Percentiles rank a stretch among this genome's conserved stretches.
phyloP scores from a whole-genome alignment of 2,329 filamentous ascomycete species.

The Fusarium sp. region DNA sequence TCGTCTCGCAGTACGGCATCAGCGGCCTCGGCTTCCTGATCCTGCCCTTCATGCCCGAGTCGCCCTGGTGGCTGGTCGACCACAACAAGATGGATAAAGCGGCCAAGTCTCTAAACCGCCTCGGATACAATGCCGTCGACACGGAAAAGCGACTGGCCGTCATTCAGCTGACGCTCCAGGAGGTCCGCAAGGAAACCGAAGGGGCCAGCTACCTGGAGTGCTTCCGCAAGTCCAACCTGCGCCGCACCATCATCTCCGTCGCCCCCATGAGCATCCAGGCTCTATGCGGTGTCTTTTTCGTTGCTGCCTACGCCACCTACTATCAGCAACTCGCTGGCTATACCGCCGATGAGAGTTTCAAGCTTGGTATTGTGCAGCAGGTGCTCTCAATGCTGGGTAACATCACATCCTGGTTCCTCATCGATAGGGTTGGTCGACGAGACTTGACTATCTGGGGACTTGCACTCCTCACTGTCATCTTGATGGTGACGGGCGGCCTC shows the following conservation, averaged over 20 bases:
- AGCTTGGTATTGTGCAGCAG: slow-evolving; percentile 30
- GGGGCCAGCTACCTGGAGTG: slow-evolving; percentile 32
- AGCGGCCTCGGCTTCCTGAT: slow-evolving; percentile 20
- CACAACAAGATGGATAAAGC: slow-evolving; percentile 22
- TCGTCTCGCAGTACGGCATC: slow-evolving; percentile 29
- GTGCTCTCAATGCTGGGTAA: slow-evolving; percentile 33
- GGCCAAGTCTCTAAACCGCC: slow-evolving; percentile 14
- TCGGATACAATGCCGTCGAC: slow-evolving; percentile 14
- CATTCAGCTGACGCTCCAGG: slow-evolving; percentile 24
- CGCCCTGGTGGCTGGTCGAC: slow-evolving; percentile 31
- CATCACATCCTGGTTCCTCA: slow-evolving; percentile 33
- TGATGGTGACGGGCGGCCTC: slow-evolving; percentile 25
- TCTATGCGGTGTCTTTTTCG: slow-evolving; percentile 30
- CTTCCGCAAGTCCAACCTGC: slow-evolving; percentile 36
- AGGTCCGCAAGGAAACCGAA: slow-evolving; percentile 27
- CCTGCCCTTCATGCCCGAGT: slow-evolving; percentile 34
- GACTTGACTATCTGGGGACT: slow-evolving; percentile 28
- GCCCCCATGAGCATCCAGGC: slow-evolving; percentile 33
- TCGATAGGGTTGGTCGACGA: slow-evolving; percentile 30
- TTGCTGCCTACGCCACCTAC: slow-evolving; percentile 31
- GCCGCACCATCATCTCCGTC: slow-evolving; percentile 36
- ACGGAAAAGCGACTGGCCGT: slow-evolving; percentile 30
- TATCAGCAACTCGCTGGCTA: slow-evolving; percentile 37
- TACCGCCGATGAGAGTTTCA: slow-evolving; percentile 25
- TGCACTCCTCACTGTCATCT: slow-evolving; percentile 17